A percentile compares a stretch with the other conserved stretches of the same genome.
Conservation (phyloP, 2,329 filamentous ascomycete species). For the Trichoderma arundinaceum region DNA sequence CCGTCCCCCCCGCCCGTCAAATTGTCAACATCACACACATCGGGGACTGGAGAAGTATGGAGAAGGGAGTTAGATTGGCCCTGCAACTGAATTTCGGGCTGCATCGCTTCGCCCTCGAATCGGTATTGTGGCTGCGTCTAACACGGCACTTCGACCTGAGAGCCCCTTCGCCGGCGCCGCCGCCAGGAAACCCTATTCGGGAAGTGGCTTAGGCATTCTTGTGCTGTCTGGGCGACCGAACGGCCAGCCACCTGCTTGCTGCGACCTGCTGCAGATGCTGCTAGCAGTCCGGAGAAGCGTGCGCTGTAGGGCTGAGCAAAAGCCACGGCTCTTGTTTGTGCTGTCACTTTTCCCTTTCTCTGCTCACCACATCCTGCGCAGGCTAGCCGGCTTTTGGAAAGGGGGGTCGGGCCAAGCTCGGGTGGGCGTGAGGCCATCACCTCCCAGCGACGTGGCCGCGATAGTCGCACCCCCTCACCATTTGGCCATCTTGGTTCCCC, state of each 20-base stretch:
- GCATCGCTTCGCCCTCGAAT: slow-evolving; percentile 22
- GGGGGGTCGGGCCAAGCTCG: not conserved
- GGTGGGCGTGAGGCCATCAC: not conserved
- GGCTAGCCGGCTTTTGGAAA: not conserved
- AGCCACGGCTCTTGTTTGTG: slow-evolving; percentile 2
- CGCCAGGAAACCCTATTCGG: slow-evolving; percentile 25
- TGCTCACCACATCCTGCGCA: slow-evolving; percentile 9
- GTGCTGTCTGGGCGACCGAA: slow-evolving; percentile 16
- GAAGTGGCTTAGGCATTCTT: slow-evolving; percentile 21
- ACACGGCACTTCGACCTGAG: slow-evolving; percentile 22
- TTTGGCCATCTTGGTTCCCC: too few relatives aligned
- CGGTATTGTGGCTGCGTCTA: slow-evolving; percentile 28
- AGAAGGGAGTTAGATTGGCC: not conserved
- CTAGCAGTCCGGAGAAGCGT: slow-evolving; percentile 7
- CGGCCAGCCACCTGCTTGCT: not conserved
- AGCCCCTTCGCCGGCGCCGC: slow-evolving; percentile 23
- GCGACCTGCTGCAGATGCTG: not conserved
- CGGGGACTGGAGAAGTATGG: slow-evolving; percentile 16
- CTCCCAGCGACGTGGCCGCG: slow-evolving; percentile 11
- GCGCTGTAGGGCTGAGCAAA: slow-evolving; percentile 32
- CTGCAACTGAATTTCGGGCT: slow-evolving; percentile 16
- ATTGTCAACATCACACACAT: slow-evolving; percentile 21
- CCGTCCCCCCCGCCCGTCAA: slow-evolving; percentile 21
- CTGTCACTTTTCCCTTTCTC: slow-evolving; percentile 1
- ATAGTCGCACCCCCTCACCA: slow-evolving; percentile 25